A percentile compares a stretch with the other conserved stretches of the same genome.
phyloP scores from a whole-genome alignment of 352 stramenopile species.

The Hyaloperonospora arabidopsidis region DNA sequence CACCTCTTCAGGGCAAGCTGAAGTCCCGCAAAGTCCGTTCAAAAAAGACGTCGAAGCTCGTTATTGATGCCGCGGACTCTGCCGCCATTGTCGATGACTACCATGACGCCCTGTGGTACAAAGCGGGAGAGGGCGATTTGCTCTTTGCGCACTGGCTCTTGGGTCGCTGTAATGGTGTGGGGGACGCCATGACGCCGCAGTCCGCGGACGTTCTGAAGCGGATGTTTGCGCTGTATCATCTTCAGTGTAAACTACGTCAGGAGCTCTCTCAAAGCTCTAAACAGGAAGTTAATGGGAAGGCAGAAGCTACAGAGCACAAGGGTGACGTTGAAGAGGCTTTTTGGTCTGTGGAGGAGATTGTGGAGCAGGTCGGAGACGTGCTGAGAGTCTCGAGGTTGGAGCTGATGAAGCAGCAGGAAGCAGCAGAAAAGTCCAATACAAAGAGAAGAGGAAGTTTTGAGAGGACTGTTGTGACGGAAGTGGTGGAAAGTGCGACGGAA shows the following conservation, averaged over 20 bases:
- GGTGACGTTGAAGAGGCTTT: conserved; percentile 10
- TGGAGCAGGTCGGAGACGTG: conserved; percentile 30
- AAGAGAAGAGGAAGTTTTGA: conserved; percentile 30
- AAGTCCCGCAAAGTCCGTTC: conserved; percentile 11
- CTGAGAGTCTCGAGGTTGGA: conserved; percentile 28
- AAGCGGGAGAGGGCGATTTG: conserved; percentile 34
- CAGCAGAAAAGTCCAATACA: conserved; percentile 17
- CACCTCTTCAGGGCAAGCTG: conserved; percentile 15
- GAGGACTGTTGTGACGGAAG: conserved; percentile 37
- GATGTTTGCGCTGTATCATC: conserved; percentile 35
- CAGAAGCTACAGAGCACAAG: conserved; percentile 11
- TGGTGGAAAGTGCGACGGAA: conserved; percentile 62
- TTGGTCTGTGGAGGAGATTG: conserved; percentile 26
- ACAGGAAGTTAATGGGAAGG: conserved; percentile 8
- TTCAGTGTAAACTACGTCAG: conserved; percentile 39
- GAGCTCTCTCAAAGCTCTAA: conserved; percentile 30
- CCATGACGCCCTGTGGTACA: conserved; percentile 40
- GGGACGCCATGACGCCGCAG: conserved; percentile 29
- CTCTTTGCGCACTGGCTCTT: conserved; percentile 53
- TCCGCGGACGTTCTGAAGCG: conserved; percentile 23
- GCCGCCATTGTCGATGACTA: conserved; percentile 20
- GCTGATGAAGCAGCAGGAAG: conserved; percentile 17
- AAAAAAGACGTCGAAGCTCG: conserved; percentile 5
- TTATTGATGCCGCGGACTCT: not conserved
- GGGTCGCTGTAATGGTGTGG: conserved; percentile 38